phyloP scores from a whole-genome alignment of 164 flowering plant genomes.

The Magnolia changhungtana region DNA sequence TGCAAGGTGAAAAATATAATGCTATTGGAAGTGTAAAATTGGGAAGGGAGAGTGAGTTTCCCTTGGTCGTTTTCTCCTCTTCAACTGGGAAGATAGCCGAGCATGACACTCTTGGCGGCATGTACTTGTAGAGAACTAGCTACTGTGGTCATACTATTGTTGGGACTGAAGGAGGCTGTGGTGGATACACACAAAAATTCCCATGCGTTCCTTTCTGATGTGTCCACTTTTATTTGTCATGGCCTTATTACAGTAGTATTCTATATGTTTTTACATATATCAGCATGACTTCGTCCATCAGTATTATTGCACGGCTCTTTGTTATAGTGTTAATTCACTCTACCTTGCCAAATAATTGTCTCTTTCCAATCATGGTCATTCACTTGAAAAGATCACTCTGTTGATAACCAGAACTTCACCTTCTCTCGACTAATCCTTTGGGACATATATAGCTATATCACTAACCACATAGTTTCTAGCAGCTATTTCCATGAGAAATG shows the following conservation, averaged over 20 bases:
- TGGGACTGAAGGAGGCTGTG: not conserved
- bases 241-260: not conserved
- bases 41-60: not conserved
- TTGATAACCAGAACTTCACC: not conserved
- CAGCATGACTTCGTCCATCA: too few species aligned
- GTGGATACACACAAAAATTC: not conserved
- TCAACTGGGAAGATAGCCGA: not conserved
- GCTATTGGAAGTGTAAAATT: not conserved
- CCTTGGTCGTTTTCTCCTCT: not conserved
- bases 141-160: not conserved
- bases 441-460: too few species aligned
- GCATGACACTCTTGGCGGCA: not conserved
- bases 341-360: not conserved
- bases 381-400: not conserved
- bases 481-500: conserved; percentile 2
- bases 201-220: not conserved
- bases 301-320: too few species aligned
- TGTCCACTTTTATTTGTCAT: not conserved
- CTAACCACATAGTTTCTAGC: conserved; percentile 1
- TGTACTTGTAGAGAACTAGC: not conserved
- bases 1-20: not conserved
- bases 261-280: too few species aligned
- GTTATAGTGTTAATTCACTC: not conserved
- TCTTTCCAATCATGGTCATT: not conserved
- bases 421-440: not conserved